Percentiles rank a stretch among this genome's conserved stretches.
Conservation (phyloP, 2,329 filamentous ascomycete species). For the Ceratocystis huliohia region DNA sequence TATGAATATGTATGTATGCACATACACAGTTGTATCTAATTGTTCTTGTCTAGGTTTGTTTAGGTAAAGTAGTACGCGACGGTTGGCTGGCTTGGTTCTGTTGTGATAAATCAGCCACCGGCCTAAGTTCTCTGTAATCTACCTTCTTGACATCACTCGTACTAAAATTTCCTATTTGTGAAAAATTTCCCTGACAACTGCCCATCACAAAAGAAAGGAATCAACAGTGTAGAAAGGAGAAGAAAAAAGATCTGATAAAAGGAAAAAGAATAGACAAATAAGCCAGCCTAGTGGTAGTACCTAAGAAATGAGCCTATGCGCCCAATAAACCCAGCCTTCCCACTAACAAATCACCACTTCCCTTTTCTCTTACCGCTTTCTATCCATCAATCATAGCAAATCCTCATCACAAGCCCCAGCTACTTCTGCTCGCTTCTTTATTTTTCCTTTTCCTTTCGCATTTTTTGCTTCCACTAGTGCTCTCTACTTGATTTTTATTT, state of each 20-base stretch:
- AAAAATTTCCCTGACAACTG: neutral
- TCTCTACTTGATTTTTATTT: too few relatives aligned
- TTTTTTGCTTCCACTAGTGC: neutral
- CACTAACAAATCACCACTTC: conserved; percentile 11
- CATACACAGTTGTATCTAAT: too few relatives aligned
- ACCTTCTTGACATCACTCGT: neutral
- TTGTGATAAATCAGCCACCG: too few relatives aligned
- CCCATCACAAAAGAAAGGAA: neutral
- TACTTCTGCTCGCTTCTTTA: neutral
- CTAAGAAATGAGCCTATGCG: neutral
- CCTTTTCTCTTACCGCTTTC: conserved; percentile 8
- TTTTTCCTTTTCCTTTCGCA: neutral
- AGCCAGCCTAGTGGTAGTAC: neutral
- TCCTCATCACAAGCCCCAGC: neutral
- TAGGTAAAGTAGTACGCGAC: too few relatives aligned
- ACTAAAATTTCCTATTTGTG: neutral
- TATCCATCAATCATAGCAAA: neutral
- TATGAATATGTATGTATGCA: too few relatives aligned
- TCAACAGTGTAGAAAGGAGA: neutral
- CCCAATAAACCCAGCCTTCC: conserved; percentile 4
- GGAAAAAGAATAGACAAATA: neutral
- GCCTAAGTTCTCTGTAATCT: too few relatives aligned
- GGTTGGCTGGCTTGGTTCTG: too few relatives aligned
- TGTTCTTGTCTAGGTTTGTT: too few relatives aligned
- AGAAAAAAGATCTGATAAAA: neutral